phyloP scores from a whole-genome alignment of 768 basidiomycete genomes.

The Punctularia strigosozonata region DNA sequence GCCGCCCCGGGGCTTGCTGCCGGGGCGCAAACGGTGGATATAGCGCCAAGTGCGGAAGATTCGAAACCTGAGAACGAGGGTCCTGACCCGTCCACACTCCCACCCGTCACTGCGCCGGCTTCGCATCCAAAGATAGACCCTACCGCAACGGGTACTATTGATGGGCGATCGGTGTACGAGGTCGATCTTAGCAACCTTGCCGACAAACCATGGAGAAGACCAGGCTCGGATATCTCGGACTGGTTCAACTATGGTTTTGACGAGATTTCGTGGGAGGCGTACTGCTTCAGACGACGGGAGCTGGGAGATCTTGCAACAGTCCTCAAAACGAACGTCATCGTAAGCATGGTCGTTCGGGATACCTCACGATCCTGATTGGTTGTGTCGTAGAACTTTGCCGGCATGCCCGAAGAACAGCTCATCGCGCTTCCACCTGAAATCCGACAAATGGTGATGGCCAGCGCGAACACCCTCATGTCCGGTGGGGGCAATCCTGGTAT shows the following conservation, averaged over 20 bases:
- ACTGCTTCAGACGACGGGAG: conserved; percentile 75
- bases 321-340: conserved; percentile 74
- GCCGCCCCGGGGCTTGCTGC: too few species aligned
- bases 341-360: conserved; percentile 25
- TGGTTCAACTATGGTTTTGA: conserved; percentile 99
- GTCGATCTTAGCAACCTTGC: conserved; percentile 63
- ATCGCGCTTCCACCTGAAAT: conserved; percentile 69
- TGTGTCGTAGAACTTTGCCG: conserved; percentile 54
- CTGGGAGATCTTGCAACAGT: conserved; percentile 70
- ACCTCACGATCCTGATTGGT: conserved; percentile 6
- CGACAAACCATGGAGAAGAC: conserved; percentile 85
- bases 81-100: conserved; percentile 52
- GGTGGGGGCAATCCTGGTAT: conserved; percentile 43
- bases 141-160: conserved; percentile 46
- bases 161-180: conserved; percentile 75
- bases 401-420: conserved; percentile 74
- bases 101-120: conserved; percentile 57
- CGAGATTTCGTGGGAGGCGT: conserved; percentile 91
- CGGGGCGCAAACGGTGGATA: too few species aligned
- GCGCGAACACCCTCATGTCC: conserved; percentile 68
- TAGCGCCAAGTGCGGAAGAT: conserved; percentile 6
- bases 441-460: conserved; percentile 80
- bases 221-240: conserved; percentile 88
- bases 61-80: conserved; percentile 30
- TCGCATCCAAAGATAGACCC: conserved; percentile 76